phyloP scores from a whole-genome alignment of 345 rosid species.

The Ceriops zippeliana region DNA sequence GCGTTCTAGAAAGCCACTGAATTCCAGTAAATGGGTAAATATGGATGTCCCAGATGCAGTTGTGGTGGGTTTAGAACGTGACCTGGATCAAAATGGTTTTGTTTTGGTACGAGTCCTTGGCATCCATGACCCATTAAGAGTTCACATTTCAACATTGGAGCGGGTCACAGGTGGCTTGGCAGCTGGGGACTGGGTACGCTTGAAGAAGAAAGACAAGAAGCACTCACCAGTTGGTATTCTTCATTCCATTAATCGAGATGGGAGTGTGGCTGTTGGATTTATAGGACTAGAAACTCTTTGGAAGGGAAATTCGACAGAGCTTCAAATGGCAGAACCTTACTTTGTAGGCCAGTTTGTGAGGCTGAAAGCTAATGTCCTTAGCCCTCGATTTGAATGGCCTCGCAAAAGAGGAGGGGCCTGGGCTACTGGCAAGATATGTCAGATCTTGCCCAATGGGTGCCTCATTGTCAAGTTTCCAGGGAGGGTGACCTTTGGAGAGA shows the following conservation, averaged over 20 bases:
- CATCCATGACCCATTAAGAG: conserved; percentile 80
- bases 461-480: conserved; percentile 78
- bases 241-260: conserved; percentile 67
- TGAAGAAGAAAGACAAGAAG: conserved; percentile 64
- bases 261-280: conserved; percentile 67
- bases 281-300: conserved; percentile 73
- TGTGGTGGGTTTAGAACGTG: conserved; percentile 66
- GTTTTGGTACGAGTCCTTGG: conserved; percentile 82
- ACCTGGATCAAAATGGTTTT: conserved; percentile 53
- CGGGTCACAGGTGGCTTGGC: conserved; percentile 72
- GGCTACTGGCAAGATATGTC: conserved; percentile 78
- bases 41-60: conserved; percentile 85
- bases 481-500: conserved; percentile 53
- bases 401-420: conserved; percentile 50
- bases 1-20: conserved; percentile 76
- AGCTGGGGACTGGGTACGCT: conserved; percentile 87
- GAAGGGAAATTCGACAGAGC: conserved; percentile 66
- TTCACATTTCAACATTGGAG: conserved; percentile 59
- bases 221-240: conserved; percentile 81
- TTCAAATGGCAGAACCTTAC: conserved; percentile 84
- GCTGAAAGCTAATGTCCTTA: conserved; percentile 56
- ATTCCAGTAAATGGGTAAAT: conserved; percentile 53
- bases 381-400: conserved; percentile 88
- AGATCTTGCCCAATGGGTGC: conserved; percentile 76
- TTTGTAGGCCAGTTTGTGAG: conserved; percentile 71